These are phyloP conservation scores for Rutstroemia sp. DNA, from an alignment of 2,329 filamentous ascomycete genomes.

Conservation along the genomic window DNA sequence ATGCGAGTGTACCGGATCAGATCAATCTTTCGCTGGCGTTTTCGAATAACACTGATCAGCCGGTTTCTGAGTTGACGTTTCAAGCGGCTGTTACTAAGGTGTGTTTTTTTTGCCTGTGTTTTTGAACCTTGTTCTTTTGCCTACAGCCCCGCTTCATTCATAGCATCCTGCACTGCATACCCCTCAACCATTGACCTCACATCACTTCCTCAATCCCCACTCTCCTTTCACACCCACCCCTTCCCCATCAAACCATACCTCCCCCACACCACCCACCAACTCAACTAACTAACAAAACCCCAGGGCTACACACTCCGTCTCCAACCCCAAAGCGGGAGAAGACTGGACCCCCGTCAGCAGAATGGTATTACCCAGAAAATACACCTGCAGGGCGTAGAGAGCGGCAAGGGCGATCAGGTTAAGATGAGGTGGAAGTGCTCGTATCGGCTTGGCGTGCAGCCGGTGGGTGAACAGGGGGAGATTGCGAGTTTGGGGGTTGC, in stretches of 20 bases:
- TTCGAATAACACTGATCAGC: slow-evolving; percentile 68
- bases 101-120: slow-evolving; percentile 20
- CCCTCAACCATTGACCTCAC: not conserved
- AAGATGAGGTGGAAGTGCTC: slow-evolving; percentile 86
- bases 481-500: slow-evolving; percentile 60
- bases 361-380: slow-evolving; percentile 76
- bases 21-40: slow-evolving; percentile 73
- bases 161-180: not conserved
- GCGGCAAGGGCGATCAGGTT: slow-evolving; percentile 63
- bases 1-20: slow-evolving; percentile 29
- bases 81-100: slow-evolving; percentile 93
- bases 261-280: not conserved
- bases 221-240: not conserved
- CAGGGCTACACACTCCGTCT: slow-evolving; percentile 76
- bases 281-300: slow-evolving; percentile 13
- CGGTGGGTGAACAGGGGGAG: slow-evolving; percentile 76
- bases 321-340: slow-evolving; percentile 76
- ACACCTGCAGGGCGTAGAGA: slow-evolving; percentile 66
- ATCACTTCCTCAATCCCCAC: not conserved
- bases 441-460: slow-evolving; percentile 62
- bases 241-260: not conserved
- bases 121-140: not conserved
- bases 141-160: not conserved
- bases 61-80: slow-evolving; percentile 76
- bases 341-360: slow-evolving; percentile 62